Evolutionary conservation across 2,329 filamentous ascomycete genomes (phyloP).

Genomic region (Corynespora cassiicola): DNA sequence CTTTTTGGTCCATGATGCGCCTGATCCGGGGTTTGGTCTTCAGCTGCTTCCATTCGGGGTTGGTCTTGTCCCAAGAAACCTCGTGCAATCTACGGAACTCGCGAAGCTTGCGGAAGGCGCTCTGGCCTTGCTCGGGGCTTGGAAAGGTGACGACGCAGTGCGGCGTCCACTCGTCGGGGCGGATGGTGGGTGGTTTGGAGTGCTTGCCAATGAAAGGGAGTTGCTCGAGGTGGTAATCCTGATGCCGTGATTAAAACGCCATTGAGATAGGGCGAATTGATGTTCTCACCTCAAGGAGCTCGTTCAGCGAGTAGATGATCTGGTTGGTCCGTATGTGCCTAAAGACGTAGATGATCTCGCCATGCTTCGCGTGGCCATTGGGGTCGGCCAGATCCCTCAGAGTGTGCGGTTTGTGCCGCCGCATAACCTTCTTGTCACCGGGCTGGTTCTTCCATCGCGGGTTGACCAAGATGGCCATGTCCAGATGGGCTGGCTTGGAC

Average conservation of each 20-base stretch:
- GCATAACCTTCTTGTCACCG: constrained; percentile 12
- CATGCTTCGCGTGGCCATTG: constrained; percentile 46
- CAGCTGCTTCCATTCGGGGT: constrained; percentile 49
- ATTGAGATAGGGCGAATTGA: constrained; percentile 6
- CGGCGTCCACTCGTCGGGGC: constrained; percentile 69
- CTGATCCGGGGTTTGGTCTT: constrained; percentile 59
- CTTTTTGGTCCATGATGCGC: constrained; percentile 68
- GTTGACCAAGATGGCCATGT: constrained; percentile 31
- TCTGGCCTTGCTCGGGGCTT: constrained; percentile 55
- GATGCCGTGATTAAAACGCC: not conserved
- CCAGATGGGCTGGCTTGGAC: constrained; percentile 31
- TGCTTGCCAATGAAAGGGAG: constrained; percentile 70
- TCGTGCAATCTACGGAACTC: constrained; percentile 68
- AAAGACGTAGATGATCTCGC: constrained; percentile 69
- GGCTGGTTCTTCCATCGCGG: constrained; percentile 23
- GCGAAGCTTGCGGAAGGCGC: constrained; percentile 64
- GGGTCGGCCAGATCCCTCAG: constrained; percentile 49
- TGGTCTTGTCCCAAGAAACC: constrained; percentile 54
- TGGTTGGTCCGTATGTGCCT: constrained; percentile 68
- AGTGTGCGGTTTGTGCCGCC: constrained; percentile 35
- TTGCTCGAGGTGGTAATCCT: constrained; percentile 63
- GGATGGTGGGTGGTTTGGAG: constrained; percentile 62
- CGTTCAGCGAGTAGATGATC: constrained; percentile 67
- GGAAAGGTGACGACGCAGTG: constrained; percentile 66
- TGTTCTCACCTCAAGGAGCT: constrained; percentile 58